Conservation (phyloP, 805 yeast genomes). For the Starmerella etchellsii region DNA sequence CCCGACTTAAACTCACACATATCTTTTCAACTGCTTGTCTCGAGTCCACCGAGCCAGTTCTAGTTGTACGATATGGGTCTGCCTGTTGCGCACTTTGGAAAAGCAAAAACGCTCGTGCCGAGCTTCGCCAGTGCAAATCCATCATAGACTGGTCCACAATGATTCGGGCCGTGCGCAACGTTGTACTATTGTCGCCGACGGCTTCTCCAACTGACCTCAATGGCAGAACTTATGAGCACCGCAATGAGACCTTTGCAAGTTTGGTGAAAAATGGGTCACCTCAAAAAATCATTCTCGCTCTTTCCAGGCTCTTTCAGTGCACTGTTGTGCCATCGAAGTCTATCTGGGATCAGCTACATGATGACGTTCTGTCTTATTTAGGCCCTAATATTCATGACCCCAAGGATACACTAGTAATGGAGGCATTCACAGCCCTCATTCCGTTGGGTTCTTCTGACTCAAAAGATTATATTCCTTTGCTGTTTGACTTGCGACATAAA, state of each 20-base stretch:
- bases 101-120: conserved; percentile 34
- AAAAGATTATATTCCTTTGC: background rate
- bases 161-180: conserved; percentile 7
- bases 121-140: background rate
- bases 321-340: background rate
- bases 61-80: conserved; percentile 47
- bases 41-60: conserved; percentile 56
- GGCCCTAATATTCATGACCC: conserved; percentile 9
- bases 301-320: conserved; percentile 10
- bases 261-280: background rate
- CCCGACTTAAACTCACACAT: conserved; percentile 47
- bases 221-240: background rate
- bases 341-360: background rate
- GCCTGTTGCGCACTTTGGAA: conserved; percentile 43
- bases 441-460: conserved; percentile 7
- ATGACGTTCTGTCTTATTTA: conserved; percentile 10
- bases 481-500: conserved; percentile 5
- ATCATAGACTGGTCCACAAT: conserved; percentile 8
- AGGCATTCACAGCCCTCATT: conserved; percentile 6
- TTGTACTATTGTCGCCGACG: conserved; percentile 3
- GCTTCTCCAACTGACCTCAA: background rate
- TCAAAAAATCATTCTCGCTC: conserved; percentile 1
- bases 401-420: conserved; percentile 2
- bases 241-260: background rate
- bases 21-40: conserved; percentile 63